These are phyloP conservation scores for Podaxis carcinomalis DNA, from an alignment of 768 basidiomycete species.

Conservation along the genomic window DNA sequence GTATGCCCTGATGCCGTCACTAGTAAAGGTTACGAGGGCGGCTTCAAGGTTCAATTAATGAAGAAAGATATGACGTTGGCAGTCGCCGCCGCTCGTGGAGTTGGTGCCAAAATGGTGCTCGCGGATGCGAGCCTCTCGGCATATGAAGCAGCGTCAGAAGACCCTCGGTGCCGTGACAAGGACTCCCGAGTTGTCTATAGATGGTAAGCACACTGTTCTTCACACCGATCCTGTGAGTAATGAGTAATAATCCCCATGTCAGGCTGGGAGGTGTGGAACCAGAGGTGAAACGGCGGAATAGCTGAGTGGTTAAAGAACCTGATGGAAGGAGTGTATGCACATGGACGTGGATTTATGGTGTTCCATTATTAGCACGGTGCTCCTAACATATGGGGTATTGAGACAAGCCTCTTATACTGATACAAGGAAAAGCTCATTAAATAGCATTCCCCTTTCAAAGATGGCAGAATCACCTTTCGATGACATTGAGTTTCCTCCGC, in stretches of 20 bases:
- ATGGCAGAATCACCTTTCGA: slow-evolving; percentile 19
- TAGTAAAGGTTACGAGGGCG: slow-evolving; percentile 37
- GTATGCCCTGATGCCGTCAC: slow-evolving; percentile 40
- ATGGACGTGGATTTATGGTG: not conserved
- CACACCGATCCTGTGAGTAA: not conserved
- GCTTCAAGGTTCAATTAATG: slow-evolving; percentile 43
- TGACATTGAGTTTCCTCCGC: slow-evolving; percentile 16
- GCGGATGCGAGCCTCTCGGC: slow-evolving; percentile 32
- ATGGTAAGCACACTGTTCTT: slow-evolving; percentile 23
- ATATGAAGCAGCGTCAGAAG: slow-evolving; percentile 34
- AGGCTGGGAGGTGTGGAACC: slow-evolving; percentile 33
- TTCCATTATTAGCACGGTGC: not conserved
- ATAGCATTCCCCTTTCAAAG: slow-evolving; percentile 2
- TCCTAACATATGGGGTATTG: not conserved
- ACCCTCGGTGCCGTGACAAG: slow-evolving; percentile 32
- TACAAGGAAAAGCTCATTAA: not conserved
- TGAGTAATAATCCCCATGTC: not conserved
- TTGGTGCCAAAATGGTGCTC: slow-evolving; percentile 35
- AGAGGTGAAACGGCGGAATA: not conserved
- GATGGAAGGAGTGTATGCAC: not conserved
- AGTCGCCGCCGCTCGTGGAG: slow-evolving; percentile 30
- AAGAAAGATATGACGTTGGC: slow-evolving; percentile 41
- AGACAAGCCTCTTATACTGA: not conserved
- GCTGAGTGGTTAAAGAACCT: not conserved
- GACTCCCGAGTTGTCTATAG: slow-evolving; percentile 38